Evolutionary conservation across 2,329 filamentous ascomycete genomes (phyloP).

Genomic region (Exophiala calicioides): DNA sequence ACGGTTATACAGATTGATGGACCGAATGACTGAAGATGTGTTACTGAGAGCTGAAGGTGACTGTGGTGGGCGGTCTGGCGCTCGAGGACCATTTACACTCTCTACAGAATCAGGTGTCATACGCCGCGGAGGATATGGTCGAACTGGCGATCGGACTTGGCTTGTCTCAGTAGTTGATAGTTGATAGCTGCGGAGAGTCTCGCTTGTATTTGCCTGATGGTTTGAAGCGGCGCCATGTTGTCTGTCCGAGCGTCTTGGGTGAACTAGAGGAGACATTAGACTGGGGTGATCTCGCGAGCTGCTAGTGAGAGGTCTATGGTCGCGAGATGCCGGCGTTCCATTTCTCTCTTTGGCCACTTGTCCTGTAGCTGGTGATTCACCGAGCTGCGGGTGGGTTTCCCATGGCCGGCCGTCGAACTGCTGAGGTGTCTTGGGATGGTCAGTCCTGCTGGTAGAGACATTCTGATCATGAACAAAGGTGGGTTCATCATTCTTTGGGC

Average conservation of each 20-base stretch:
- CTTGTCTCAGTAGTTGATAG: constrained; percentile 18
- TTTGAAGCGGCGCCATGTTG: background rate
- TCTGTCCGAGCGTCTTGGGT: background rate
- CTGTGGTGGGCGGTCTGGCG: constrained; percentile 11
- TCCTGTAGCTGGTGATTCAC: no score
- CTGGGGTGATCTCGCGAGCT: no score
- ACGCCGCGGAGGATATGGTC: constrained; percentile 1
- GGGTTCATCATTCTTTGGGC: background rate
- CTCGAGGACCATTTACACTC: constrained; percentile 2
- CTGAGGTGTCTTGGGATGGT: constrained; percentile 5
- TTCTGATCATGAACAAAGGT: background rate
- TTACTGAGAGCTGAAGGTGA: constrained; percentile 23
- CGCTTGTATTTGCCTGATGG: background rate
- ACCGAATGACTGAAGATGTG: constrained; percentile 21
- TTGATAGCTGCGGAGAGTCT: constrained; percentile 16
- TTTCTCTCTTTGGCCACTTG: constrained; percentile 2
- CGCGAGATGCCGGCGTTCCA: no score
- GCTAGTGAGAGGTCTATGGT: no score
- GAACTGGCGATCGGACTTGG: constrained; percentile 3
- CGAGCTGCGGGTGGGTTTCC: no score
- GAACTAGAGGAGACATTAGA: background rate
- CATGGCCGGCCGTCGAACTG: constrained; percentile 2
- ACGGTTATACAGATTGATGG: constrained; percentile 23
- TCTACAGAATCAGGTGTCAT: constrained; percentile 1
- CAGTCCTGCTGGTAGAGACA: constrained; percentile 6